A percentile compares a stretch with the other conserved stretches of the same genome.
phyloP scores from a whole-genome alignment of 331 rosid species.

The Pyrus hybrid region DNA sequence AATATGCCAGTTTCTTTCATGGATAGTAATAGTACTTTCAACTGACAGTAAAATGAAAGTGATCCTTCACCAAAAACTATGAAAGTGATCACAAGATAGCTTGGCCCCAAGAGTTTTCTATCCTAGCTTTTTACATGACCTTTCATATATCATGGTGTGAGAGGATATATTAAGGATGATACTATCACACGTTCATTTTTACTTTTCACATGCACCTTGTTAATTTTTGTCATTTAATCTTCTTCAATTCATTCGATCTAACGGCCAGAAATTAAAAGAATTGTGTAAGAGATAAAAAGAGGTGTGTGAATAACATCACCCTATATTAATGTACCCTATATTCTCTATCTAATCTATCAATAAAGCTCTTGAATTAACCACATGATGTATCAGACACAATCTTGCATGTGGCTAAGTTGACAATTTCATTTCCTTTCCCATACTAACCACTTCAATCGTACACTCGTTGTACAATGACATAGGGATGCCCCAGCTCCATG shows the following conservation, averaged over 20 bases:
- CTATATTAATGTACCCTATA: too few species aligned
- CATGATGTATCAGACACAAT: slow-evolving; percentile 55
- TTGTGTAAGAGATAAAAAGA: too few species aligned
- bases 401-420: slow-evolving; percentile 41
- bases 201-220: too few species aligned
- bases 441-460: slow-evolving; percentile 14
- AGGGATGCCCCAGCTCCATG: slow-evolving; percentile 33
- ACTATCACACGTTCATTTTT: too few species aligned
- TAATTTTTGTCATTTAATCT: too few species aligned
- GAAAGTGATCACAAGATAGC: neutral
- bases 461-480: neutral
- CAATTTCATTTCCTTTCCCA: slow-evolving; percentile 12
- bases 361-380: slow-evolving; percentile 14
- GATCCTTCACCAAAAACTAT: neutral
- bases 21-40: neutral
- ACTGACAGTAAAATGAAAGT: neutral
- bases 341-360: neutral
- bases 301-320: too few species aligned
- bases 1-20: neutral
- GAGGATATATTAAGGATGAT: neutral
- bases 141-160: neutral
- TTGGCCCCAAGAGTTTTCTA: neutral
- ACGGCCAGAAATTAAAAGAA: too few species aligned
- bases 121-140: neutral
- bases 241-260: too few species aligned